A percentile compares a stretch with the other conserved stretches of the same genome.
phyloP scores from a whole-genome alignment of 257 asterid genomes.

The Apocynum venetum region DNA sequence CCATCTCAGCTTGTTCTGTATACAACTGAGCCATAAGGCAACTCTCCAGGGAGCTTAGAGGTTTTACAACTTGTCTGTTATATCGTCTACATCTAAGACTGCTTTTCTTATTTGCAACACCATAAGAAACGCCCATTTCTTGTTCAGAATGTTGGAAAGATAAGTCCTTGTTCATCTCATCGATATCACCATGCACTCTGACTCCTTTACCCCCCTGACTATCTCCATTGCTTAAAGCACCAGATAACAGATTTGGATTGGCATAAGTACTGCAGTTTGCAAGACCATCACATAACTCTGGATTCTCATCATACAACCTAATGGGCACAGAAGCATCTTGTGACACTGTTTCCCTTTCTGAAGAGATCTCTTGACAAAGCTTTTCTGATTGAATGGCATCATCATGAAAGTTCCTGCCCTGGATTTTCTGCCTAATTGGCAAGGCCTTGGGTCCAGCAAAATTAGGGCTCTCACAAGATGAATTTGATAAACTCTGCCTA shows the following conservation, averaged over 20 bases:
- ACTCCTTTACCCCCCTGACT: slow-evolving; percentile 26
- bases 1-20: slow-evolving; percentile 40
- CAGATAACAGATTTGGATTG: slow-evolving; percentile 18
- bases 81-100: slow-evolving; percentile 48
- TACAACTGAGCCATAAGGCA: slow-evolving; percentile 83
- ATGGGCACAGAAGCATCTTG: slow-evolving; percentile 24
- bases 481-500: slow-evolving; percentile 32
- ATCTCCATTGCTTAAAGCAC: slow-evolving; percentile 22
- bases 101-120: slow-evolving; percentile 40
- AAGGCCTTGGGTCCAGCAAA: slow-evolving; percentile 23
- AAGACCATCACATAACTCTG: slow-evolving; percentile 13
- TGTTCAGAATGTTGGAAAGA: slow-evolving; percentile 31
- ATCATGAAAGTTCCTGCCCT: slow-evolving; percentile 21
- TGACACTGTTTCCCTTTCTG: slow-evolving; percentile 24
- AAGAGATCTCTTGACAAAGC: slow-evolving; percentile 23
- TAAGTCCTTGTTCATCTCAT: slow-evolving; percentile 28
- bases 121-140: slow-evolving; percentile 38
- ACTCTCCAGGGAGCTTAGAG: slow-evolving; percentile 68
- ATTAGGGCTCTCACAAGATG: slow-evolving; percentile 27
- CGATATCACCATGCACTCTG: slow-evolving; percentile 22
- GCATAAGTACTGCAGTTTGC: slow-evolving; percentile 18
- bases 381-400: slow-evolving; percentile 19
- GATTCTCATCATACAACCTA: slow-evolving; percentile 30
- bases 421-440: slow-evolving; percentile 15
- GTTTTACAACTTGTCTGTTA: slow-evolving; percentile 36